Base-by-base conservation (phyloP, 1,284 basidiomycete species). In the Entoloma clypeatum region DNA sequence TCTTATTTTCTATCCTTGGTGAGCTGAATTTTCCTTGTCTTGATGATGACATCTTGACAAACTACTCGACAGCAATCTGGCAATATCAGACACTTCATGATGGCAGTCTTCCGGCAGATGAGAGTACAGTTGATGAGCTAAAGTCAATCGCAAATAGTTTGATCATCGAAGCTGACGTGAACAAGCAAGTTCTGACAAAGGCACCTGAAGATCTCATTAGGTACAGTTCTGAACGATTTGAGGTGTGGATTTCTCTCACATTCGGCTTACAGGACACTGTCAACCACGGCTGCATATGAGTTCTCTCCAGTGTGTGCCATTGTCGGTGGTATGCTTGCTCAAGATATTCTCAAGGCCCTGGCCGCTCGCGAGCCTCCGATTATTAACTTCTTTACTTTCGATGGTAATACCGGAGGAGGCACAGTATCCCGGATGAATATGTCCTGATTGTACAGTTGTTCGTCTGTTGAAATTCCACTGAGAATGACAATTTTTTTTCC, bases 281-380 rank as follows among this genome's bases (percentile, higher is more conserved):
- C 81, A 8, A 71, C 68, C 11, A 84, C 86, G n/a, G 84, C 91
- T 10, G 65, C 69, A n/a, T 79, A 86, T 59, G 87, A 95, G 59
- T 88, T 95, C 68, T 81, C 89, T 3, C 88, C 93, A 2, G 81
- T 93, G 3, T 86, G 92, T 59, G 93, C 93, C 1, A 86, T 99
- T 21, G 72, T 99, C 31, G 95, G 96, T 21, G 96, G 96, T 10
- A 77, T 98, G 62, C 67, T 98, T 10, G 93, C 86, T 2, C 96
- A 99, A 64, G 95, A 98, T 60, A 85, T 98, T 38, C 71, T 99
- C 31, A 95, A 97, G 62, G 81, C 89, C 0, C 70, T 99, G 25
- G 89, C 87, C 29, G 89, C 85, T 40, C 83, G 92, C 41, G 94
- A 98, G 56, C 79, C 85, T 32, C 95, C 95, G 1, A 84, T 97